Base-by-base conservation (phyloP, 345 rosid genomes). In the Sisymbrium altissimum region DNA sequence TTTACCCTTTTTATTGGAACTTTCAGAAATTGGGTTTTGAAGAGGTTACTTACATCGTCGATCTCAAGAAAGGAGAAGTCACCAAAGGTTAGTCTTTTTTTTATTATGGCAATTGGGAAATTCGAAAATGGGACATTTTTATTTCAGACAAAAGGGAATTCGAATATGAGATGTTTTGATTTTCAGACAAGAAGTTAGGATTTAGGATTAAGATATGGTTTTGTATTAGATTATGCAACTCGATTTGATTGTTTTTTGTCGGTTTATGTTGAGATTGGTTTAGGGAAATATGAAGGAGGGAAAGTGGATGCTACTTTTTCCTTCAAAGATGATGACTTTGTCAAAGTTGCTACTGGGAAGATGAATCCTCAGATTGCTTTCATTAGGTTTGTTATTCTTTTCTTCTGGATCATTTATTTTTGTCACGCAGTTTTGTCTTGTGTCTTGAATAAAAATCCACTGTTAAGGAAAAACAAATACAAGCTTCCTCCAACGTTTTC, bases 341-440 rank as follows among this genome's bases (percentile, higher is more conserved):
- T 92, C 15, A 95, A 92, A 89, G 88, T 95, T 71, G 91, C 96
- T 59, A 85, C 83, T 1, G 98, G 98, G 32, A 89, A 95, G 82
- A 81, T 95, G 94, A 88, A 92, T 78, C 97, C 98, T 63, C 98
- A 95, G 74, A 82, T 90, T 75, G 98, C 99, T 84, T 95, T 88
- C 81, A 85, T 92, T 81, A 92, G 97, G 98, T 92, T 65, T 15
- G 66, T 65, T 15, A 60, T 18, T 41, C 53, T 9, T n/a, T 64
- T 50, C 30, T 29, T 52, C n/a, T 74, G 13, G 52, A 17, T 30
- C 38, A 2, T 56, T 60, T 36, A n/a, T 0, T 39, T 6, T 50
- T 48, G n/a, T 23, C 19, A 18, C 33, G 18, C 44, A 12, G 1
- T 25, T 48, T 49, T 36, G n/a, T 60, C 41, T 18, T 48, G 3